Evolutionary conservation across 495 filamentous ascomycete species (phyloP), one percentile per base, ranked within the genome.

Genomic region (Hyaloscypha hepaticicola): DNA sequence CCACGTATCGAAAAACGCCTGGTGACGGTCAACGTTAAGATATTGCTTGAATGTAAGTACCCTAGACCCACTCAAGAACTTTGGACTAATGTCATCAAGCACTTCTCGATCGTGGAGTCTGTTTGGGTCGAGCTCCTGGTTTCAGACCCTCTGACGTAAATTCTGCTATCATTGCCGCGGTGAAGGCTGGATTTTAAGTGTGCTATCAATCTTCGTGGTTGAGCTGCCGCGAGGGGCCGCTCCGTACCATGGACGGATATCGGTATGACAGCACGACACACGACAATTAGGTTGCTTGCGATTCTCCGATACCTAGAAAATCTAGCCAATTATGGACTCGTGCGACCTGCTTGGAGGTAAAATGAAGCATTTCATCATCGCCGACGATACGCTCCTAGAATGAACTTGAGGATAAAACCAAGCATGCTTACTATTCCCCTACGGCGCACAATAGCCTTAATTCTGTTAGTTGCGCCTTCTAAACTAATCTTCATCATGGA

Each of bases 71-170:
- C 24, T 48, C 22, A 52, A 8, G 31, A 16, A 22, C 31, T 25
- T 28, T 1, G 25, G n/a, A 21, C 45, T n/a, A 66, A 63, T n/a
- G 50, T 50, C 25, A 11, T 60, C 11, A 52, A 86, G 82, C 77
- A 62, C 69, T 85, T 51, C 70, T 83, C 55, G 72, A 64, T 45
- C 67, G 71, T 25, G 80, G 73, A 5, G 79, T 85, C 0, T 90
- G 88, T 73, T 76, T 90, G 0, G 88, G 88, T 0, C 76, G 85
- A 12, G 71, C 83, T 2, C 87, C 88, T 4, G 88, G 87, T 1
- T 85, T 87, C 53, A 79, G 79, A 41, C 78, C 77, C 52, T 73
- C 67, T 51, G 87, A 89, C 69, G 83, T 91, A 7, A 84, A 88
- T 65, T 67, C 60, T 24, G 80, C 88, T 31, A 82, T 90, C 52